phyloP scores from a whole-genome alignment of 768 basidiomycete species.

The Pleurotus djamor region DNA sequence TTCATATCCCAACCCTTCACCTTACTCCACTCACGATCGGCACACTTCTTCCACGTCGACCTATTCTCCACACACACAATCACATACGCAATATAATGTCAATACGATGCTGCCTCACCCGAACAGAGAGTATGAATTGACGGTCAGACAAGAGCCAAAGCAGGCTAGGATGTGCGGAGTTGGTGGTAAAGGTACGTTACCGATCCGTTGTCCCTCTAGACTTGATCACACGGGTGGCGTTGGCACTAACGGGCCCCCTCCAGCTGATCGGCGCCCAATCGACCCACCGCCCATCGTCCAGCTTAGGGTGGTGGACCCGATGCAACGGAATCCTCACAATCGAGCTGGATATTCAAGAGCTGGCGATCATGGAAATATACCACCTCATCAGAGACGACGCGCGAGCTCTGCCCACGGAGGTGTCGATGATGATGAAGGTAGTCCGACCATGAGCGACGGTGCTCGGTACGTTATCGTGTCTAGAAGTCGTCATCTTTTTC shows the following conservation, averaged over 20 bases:
- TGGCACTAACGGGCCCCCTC: not conserved
- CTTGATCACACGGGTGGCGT: not conserved
- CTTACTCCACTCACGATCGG: not conserved
- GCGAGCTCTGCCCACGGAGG: not conserved
- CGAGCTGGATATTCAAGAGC: not conserved
- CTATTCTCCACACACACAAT: not conserved
- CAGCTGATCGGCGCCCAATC: constrained; percentile 93
- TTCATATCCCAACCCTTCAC: not conserved
- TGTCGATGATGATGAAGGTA: not conserved
- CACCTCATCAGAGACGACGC: constrained; percentile 1
- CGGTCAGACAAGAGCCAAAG: constrained; percentile 88
- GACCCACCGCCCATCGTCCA: constrained; percentile 98
- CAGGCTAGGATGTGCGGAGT: constrained; percentile 91
- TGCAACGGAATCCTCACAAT: constrained; percentile 7
- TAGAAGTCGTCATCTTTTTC: not conserved
- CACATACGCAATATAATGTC: constrained; percentile 12
- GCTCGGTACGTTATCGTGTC: not conserved
- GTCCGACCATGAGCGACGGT: not conserved
- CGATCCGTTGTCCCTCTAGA: not conserved
- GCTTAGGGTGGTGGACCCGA: constrained; percentile 78
- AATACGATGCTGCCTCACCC: constrained; percentile 13
- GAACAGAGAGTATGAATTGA: constrained; percentile 79
- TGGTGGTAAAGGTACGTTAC: constrained; percentile 64
- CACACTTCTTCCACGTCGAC: not conserved
- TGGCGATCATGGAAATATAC: not conserved